These are phyloP conservation scores for Saposhnikovia divaricata DNA, from an alignment of 129 eudicot genomes.

Conservation along the genomic window DNA sequence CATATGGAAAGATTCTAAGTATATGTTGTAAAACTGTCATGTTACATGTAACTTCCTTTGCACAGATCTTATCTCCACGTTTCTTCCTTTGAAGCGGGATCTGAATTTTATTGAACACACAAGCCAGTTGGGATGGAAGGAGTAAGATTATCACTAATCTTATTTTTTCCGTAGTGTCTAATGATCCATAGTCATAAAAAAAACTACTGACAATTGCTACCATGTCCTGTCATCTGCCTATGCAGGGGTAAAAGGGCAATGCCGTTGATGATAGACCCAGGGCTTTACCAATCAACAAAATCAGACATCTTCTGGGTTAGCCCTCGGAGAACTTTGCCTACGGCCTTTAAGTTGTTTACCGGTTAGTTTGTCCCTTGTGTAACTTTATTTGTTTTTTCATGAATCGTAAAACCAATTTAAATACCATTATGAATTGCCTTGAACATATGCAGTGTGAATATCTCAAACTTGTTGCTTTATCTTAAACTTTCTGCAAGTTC, in stretches of 20 bases:
- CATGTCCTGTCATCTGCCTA: slow-evolving; percentile 14
- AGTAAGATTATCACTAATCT: slow-evolving; percentile 39
- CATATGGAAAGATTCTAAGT: too few species aligned
- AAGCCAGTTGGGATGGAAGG: slow-evolving; percentile 80
- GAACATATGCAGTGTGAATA: background rate
- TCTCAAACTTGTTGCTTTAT: background rate
- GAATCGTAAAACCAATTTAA: background rate
- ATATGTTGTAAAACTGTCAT: too few species aligned
- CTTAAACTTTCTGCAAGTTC: background rate
- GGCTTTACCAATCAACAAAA: slow-evolving; percentile 59
- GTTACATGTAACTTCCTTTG: too few species aligned
- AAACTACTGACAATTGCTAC: background rate
- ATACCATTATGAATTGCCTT: background rate
- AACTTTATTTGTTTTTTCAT: background rate
- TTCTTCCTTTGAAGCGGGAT: too few species aligned
- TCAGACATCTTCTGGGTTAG: slow-evolving; percentile 71
- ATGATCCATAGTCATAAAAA: background rate
- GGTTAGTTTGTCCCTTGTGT: slow-evolving; percentile 39
- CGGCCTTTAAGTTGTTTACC: slow-evolving; percentile 80
- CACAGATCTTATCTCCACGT: too few species aligned
- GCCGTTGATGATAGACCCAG: slow-evolving; percentile 87
- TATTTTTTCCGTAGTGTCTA: background rate
- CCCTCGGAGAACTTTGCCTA: slow-evolving; percentile 61
- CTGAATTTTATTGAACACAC: too few species aligned
- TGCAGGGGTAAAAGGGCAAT: slow-evolving; percentile 73